A percentile compares a stretch with the other conserved stretches of the same genome.
Evolutionary conservation across 2,329 filamentous ascomycete species (phyloP).

Genomic region (Zarea fungicola): DNA sequence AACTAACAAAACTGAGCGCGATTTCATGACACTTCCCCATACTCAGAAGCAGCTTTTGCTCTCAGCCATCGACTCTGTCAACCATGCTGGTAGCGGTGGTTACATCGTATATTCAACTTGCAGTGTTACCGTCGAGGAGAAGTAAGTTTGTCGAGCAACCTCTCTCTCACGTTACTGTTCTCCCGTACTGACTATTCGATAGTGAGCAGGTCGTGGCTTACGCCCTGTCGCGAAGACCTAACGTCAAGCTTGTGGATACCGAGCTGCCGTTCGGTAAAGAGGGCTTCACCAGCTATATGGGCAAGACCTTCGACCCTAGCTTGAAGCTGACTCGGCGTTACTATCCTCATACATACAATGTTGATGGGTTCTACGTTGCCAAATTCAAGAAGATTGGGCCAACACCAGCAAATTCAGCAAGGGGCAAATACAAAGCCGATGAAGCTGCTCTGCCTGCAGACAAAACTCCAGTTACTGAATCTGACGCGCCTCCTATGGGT

Average conservation of each 20-base stretch:
- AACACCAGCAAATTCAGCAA: slow-evolving; percentile 51
- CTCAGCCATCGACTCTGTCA: slow-evolving; percentile 89
- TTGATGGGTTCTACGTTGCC: slow-evolving; percentile 96
- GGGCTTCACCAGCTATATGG: slow-evolving; percentile 84
- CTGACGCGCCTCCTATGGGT: slow-evolving; percentile 31
- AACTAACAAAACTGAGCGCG: slow-evolving; percentile 94
- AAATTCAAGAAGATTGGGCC: slow-evolving; percentile 93
- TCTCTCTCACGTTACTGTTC: neutral
- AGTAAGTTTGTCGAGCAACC: slow-evolving; percentile 21
- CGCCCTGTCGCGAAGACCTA: slow-evolving; percentile 82
- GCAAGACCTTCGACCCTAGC: slow-evolving; percentile 83
- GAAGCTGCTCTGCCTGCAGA: slow-evolving; percentile 51
- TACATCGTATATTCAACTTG: slow-evolving; percentile 97
- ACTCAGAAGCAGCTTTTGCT: slow-evolving; percentile 91
- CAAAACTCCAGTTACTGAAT: slow-evolving; percentile 58
- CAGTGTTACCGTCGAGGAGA: slow-evolving; percentile 87
- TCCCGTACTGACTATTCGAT: slow-evolving; percentile 30
- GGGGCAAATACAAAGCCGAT: slow-evolving; percentile 20
- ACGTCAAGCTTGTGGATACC: slow-evolving; percentile 89
- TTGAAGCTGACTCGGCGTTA: slow-evolving; percentile 80
- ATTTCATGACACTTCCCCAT: slow-evolving; percentile 91
- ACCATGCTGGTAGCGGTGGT: slow-evolving; percentile 84
- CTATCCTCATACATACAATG: slow-evolving; percentile 89
- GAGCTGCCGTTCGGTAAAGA: slow-evolving; percentile 86
- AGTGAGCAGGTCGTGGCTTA: slow-evolving; percentile 91